Evolutionary conservation across 1,139 yeast genomes (phyloP), one percentile per base, ranked within the genome.

Genomic region (Debaryomycetaceae sp.): DNA sequence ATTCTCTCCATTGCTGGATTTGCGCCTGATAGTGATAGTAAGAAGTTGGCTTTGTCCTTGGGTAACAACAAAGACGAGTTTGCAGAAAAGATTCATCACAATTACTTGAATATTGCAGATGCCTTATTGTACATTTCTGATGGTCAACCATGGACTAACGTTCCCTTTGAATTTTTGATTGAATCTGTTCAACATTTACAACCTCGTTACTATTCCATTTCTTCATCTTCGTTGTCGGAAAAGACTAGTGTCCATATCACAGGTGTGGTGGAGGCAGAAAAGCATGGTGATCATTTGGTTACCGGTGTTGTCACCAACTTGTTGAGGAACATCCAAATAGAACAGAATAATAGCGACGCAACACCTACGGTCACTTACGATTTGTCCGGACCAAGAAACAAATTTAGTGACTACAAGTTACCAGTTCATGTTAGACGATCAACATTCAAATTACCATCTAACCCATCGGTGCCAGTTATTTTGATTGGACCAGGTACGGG

Each of bases 401-500:
- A 75, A 54, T 87, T 78, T 53, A 49, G 65, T 9, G 63, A 69
- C 34, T 74, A 60, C 65, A 87, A 84, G 60, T 75, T 91, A 45
- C 98, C 98, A 9, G 84, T 93, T 39, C 97, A 90, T 64, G 87
- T 93, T 40, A 87, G 99, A 69, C 89, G 95, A 68, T 90, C 98
- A 6, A 87, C 95, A 45, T 93, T 93, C 73, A 91, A 89, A 72
- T 76, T 93, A 52, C 99, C 99, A n/a, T 75, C 90, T 13, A 88
- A 88, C 60, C 84, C 95, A 29, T 66, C 80, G 13, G 82, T 85
- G 39, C 97, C 99, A 6, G 78, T 93, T 34, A 88, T 93, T 56
- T 81, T 91, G 85, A 78, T 93, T 61, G 99, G 99, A 35, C 98
- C 99, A 41, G 99, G 99, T 53, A 93, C 99, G 6, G 99, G 99